Evolutionary conservation across 495 filamentous ascomycete species (phyloP).

Genomic region (Podospora comata): DNA sequence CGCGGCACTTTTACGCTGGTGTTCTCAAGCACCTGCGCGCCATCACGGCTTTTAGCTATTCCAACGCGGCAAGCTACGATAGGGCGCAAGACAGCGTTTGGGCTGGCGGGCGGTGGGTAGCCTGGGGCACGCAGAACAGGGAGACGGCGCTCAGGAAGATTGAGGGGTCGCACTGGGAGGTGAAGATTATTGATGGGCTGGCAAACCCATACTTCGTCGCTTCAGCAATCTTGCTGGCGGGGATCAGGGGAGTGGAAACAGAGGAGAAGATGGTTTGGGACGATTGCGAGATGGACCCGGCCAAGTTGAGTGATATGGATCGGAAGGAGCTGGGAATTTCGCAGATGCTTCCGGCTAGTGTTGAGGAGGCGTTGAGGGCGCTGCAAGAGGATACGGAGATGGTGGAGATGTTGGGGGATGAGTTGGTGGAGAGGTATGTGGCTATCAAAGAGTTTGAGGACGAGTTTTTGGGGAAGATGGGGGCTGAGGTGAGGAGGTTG

Average conservation of each 20-base stretch:
- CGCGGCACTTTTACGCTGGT: constrained; percentile 63
- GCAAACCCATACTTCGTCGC: constrained; percentile 70
- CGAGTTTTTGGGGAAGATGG: constrained; percentile 44
- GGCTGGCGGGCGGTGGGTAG: constrained; percentile 70
- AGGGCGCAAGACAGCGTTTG: constrained; percentile 64
- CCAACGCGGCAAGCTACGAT: constrained; percentile 58
- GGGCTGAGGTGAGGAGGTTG: constrained; percentile 41
- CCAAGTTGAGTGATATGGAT: constrained; percentile 46
- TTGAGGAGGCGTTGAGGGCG: constrained; percentile 52
- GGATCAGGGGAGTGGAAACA: constrained; percentile 56
- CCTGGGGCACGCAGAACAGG: constrained; percentile 75
- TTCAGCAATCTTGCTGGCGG: constrained; percentile 64
- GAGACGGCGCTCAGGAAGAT: constrained; percentile 66
- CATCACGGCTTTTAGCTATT: constrained; percentile 64
- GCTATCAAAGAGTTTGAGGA: constrained; percentile 58
- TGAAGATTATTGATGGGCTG: constrained; percentile 66
- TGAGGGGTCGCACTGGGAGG: constrained; percentile 62
- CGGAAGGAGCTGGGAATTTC: constrained; percentile 52
- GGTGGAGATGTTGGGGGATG: constrained; percentile 45
- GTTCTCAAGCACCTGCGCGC: constrained; percentile 60
- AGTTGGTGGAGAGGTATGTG: constrained; percentile 58
- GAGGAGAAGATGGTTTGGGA: constrained; percentile 46
- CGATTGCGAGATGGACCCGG: constrained; percentile 59
- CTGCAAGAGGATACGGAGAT: constrained; percentile 47
- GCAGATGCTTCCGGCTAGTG: constrained; percentile 48